Conservation (phyloP, 345 rosid species). For the Eutrema yunnanense region DNA sequence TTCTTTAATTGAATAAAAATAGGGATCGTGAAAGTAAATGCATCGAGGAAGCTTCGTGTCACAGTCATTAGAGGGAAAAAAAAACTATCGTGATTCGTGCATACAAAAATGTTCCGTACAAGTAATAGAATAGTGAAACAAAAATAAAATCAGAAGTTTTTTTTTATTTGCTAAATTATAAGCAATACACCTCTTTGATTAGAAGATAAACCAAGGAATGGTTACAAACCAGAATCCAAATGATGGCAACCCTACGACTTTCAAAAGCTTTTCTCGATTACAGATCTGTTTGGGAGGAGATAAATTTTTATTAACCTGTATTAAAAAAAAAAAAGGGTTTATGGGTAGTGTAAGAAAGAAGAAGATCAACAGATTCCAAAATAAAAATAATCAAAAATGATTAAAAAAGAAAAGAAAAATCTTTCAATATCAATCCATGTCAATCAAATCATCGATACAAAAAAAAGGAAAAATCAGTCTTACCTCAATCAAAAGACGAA, state of each 20-base stretch:
- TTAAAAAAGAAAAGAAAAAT: not conserved
- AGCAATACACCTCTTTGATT: not conserved
- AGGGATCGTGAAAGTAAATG: constrained; percentile 32
- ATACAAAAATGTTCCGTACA: not conserved
- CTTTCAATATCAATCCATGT: constrained; percentile 19
- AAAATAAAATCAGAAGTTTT: not conserved
- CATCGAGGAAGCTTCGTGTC: constrained; percentile 31
- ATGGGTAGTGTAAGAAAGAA: not conserved
- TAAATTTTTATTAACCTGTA: not conserved
- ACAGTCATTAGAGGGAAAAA: constrained; percentile 1
- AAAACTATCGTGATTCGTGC: constrained; percentile 12
- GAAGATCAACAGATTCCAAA: constrained; percentile 15
- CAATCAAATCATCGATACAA: constrained; percentile 13
- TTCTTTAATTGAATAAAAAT: constrained; percentile 7
- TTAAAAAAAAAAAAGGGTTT: not conserved
- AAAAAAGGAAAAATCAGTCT: not conserved
- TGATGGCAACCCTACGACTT: not conserved
- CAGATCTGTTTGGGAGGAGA: constrained; percentile 10
- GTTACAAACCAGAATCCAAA: constrained; percentile 5
- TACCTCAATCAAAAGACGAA: constrained; percentile 10
- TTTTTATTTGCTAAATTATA: not conserved
- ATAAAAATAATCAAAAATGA: constrained; percentile 9
- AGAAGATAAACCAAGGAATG: not conserved
- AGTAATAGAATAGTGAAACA: constrained; percentile 7
- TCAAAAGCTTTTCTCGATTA: not conserved